Percentiles rank a stretch among this genome's conserved stretches.
These are phyloP conservation scores for Aspergillus carlsbadensis DNA, from an alignment of 495 filamentous ascomycete genomes.

Conservation along the genomic window DNA sequence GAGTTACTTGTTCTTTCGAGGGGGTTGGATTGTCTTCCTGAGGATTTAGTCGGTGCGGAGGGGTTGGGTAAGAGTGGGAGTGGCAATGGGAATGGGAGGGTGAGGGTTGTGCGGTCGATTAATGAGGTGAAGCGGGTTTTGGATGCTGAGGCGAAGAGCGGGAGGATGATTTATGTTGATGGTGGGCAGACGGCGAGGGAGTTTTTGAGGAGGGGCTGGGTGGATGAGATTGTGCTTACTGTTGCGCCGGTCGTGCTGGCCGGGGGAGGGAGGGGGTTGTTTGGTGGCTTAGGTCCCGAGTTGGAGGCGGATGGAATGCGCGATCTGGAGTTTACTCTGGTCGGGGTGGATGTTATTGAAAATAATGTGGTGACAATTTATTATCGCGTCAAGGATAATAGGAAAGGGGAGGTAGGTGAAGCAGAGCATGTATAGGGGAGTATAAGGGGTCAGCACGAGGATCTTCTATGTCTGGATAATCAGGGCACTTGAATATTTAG, in stretches of 20 bases:
- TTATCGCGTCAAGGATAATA: background rate
- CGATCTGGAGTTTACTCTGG: slow-evolving; percentile 8
- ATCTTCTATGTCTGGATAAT: too few relatives aligned
- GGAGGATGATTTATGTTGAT: slow-evolving; percentile 13
- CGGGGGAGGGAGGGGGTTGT: background rate
- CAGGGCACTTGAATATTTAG: too few relatives aligned
- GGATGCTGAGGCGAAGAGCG: background rate
- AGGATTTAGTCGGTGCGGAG: too few relatives aligned
- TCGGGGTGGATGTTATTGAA: slow-evolving; percentile 13
- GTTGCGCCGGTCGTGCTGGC: slow-evolving; percentile 5
- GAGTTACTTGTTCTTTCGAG: slow-evolving; percentile 4
- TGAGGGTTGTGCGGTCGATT: background rate
- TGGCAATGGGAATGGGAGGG: too few relatives aligned
- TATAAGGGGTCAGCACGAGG: too few relatives aligned
- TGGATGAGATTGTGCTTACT: slow-evolving; percentile 17
- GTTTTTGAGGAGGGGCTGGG: slow-evolving; percentile 14
- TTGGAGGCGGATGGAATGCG: too few relatives aligned
- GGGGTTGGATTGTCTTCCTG: background rate
- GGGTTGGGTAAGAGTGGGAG: too few relatives aligned
- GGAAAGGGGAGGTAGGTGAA: too few relatives aligned
- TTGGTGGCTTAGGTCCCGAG: background rate
- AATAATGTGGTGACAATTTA: slow-evolving; percentile 10
- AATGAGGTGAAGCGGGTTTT: slow-evolving; percentile 1
- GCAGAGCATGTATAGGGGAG: too few relatives aligned
- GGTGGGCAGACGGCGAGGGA: slow-evolving; percentile 8